Evolutionary conservation across 805 yeast species (phyloP).

Genomic region (Wickerhamomyces mucosus): DNA sequence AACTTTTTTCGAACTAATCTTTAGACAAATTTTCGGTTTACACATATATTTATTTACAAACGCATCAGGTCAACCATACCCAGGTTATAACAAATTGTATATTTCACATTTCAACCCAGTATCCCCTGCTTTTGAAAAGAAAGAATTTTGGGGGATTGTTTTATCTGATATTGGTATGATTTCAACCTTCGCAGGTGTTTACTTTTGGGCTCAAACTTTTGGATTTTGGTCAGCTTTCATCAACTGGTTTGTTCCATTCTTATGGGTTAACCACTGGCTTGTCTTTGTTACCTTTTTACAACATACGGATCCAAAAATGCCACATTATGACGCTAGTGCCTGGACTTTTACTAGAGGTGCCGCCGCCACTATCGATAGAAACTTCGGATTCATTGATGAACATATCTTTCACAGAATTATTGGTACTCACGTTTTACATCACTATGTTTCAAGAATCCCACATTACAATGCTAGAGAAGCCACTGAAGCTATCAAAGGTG

Average conservation of each 20-base stretch:
- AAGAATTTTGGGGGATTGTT: constrained; percentile 46
- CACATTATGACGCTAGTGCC: constrained; percentile 45
- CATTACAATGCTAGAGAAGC: constrained; percentile 79
- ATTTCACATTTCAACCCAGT: constrained; percentile 47
- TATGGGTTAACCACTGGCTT: constrained; percentile 56
- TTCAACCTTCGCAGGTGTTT: constrained; percentile 33
- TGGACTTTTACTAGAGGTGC: constrained; percentile 65
- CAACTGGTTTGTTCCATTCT: constrained; percentile 51
- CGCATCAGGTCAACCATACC: constrained; percentile 46
- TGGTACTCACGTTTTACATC: constrained; percentile 87
- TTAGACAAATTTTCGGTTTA: constrained; percentile 51
- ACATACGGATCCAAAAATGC: constrained; percentile 51
- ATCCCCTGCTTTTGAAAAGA: constrained; percentile 44
- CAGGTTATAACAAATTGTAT: constrained; percentile 31
- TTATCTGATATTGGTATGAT: constrained; percentile 48
- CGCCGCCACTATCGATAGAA: constrained; percentile 55
- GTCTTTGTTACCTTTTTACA: constrained; percentile 55
- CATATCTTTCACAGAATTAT: constrained; percentile 82
- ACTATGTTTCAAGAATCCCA: constrained; percentile 75
- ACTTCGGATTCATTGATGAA: constrained; percentile 51
- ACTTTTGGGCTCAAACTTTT: constrained; percentile 39
- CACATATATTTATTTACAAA: constrained; percentile 40
- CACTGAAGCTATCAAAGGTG: constrained; percentile 68
- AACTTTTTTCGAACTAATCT: constrained; percentile 31
- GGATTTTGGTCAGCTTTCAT: constrained; percentile 42